A percentile compares a stretch with the other conserved stretches of the same genome.
Evolutionary conservation across 164 flowering plant genomes (phyloP).

Genomic region (Protea cynaroides): DNA sequence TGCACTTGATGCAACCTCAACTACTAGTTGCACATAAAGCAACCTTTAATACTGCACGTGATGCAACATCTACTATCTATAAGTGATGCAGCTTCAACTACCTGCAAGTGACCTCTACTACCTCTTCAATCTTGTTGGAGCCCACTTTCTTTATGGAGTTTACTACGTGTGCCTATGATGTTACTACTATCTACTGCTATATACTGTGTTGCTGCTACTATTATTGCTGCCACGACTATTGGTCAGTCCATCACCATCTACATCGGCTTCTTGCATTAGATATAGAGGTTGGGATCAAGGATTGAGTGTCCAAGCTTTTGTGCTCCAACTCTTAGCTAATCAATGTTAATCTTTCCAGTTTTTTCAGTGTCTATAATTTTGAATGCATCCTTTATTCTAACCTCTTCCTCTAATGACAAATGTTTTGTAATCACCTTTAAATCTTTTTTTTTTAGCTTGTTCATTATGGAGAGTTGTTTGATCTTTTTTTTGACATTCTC

Average conservation of each 20-base stretch:
- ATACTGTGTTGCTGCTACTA: no score
- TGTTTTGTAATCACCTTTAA: constrained; percentile 89
- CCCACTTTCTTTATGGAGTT: constrained; percentile 55
- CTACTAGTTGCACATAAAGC: no score
- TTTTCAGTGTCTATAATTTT: no score
- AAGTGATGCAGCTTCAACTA: no score
- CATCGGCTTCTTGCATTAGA: constrained; percentile 95
- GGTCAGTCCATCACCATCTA: constrained; percentile 72
- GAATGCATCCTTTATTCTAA: constrained; percentile 80
- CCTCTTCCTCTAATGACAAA: constrained; percentile 85
- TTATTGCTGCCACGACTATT: constrained; percentile 73
- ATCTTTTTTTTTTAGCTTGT: constrained; percentile 93
- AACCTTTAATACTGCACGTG: no score
- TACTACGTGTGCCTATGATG: no score
- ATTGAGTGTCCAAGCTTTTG: constrained; percentile 73
- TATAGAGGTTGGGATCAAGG: constrained; percentile 67
- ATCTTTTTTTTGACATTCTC: constrained; percentile 87
- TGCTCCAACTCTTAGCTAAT: constrained; percentile 57
- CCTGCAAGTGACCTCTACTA: constrained; percentile 54
- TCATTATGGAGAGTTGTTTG: constrained; percentile 87
- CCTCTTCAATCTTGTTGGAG: constrained; percentile 80
- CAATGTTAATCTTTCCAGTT: no score
- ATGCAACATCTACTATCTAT: no score
- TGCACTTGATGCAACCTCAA: no score
- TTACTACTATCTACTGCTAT: constrained; percentile 74